Evolutionary conservation across 352 stramenopile species (phyloP), one percentile per base, ranked within the genome.

Genomic region (Plasmopara halstedii): DNA sequence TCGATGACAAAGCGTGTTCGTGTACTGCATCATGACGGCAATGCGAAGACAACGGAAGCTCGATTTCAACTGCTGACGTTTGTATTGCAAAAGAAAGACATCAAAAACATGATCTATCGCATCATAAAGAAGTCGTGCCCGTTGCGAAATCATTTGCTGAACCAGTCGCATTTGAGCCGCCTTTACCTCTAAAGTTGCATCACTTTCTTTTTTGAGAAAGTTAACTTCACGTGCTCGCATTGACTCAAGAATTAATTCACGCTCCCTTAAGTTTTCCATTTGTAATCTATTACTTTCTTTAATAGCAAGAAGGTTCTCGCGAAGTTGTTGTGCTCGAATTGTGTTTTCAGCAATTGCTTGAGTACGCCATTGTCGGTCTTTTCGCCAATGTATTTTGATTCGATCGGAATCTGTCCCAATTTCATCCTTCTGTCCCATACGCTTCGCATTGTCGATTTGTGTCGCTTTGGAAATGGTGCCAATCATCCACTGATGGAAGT

Each of bases 91-190:
- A 18, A 72, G 44, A 15, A 85, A 43, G n/a, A 70, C 57, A 21
- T 82, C 67, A 18, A 72, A 85, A 3, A 80, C 60, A 34, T 72
- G 71, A 43, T 83, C 73, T 6, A 85, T 70, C n/a, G 50, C 65
- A 41, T 85, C 71, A 53, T 85, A 70, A 26, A 85, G 57, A 21
- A 63, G 69, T 40, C 74, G 67, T 2, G 55, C 68, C 15, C 73
- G 56, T 19, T 56, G 69, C 6, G 69, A 61, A 27, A 85, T 41
- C 22, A 85, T 70, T 15, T 80, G 56, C 20, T 79, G 64, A 1
- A 62, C 56, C 41, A 73, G 64, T 32, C 72, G 64, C 53, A 80
- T 67, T 25, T 70, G 57, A n/a, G 46, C 27, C 0, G 67, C 58
- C 31, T 73, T 77, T 25, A 78, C 59, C 42, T 78, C 74, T 11